Percentiles rank a stretch among this genome's conserved stretches.
phyloP scores from a whole-genome alignment of 2,329 filamentous ascomycete genomes.

The Colletotrichum sp. region DNA sequence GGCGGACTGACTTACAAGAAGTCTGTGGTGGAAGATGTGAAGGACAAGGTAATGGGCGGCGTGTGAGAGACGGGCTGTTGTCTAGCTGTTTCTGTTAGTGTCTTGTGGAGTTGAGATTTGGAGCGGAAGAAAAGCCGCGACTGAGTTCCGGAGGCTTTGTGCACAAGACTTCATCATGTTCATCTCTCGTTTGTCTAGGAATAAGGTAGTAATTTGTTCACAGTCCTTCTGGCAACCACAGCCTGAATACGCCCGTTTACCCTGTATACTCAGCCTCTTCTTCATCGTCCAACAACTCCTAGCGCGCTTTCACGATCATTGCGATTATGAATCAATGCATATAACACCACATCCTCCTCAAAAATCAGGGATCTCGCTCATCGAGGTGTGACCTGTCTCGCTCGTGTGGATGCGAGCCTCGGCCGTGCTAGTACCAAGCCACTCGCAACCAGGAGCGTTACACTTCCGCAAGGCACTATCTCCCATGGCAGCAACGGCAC shows the following conservation, averaged over 20 bases:
- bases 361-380: constrained; percentile 41
- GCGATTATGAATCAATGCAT: neutral
- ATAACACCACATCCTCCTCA: constrained; percentile 13
- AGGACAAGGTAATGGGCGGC: constrained; percentile 23
- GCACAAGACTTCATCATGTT: neutral
- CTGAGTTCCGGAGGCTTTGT: neutral
- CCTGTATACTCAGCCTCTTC: neutral
- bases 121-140: neutral
- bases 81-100: neutral
- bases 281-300: neutral
- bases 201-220: neutral
- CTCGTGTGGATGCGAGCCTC: constrained; percentile 62
- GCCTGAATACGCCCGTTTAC: neutral
- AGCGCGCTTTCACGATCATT: neutral
- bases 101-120: neutral
- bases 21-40: constrained; percentile 22
- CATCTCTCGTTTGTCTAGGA: neutral
- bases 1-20: constrained; percentile 56
- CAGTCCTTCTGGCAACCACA: neutral
- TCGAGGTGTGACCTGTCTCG: constrained; percentile 62
- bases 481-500: neutral
- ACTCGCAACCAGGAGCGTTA: constrained; percentile 65
- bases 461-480: constrained; percentile 76
- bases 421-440: constrained; percentile 69
- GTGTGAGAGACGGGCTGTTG: constrained; percentile 22